phyloP scores from a whole-genome alignment of 805 yeast species.

The Monosporozyma solicola region DNA sequence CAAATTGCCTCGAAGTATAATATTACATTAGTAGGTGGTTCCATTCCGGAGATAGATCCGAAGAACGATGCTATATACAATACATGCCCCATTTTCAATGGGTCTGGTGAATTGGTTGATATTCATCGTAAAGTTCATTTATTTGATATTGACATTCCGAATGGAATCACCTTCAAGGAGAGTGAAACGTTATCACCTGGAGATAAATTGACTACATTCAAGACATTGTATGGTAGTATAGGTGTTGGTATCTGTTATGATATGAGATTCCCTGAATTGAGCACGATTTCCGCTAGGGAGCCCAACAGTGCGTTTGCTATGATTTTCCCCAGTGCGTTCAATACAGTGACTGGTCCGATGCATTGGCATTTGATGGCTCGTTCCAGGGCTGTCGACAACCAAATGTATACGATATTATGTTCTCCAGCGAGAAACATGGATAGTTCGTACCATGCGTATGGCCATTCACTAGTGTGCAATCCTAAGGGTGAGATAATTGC shows the following conservation, averaged over 20 bases:
- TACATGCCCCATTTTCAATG: slow-evolving; percentile 65
- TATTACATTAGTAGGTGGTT: slow-evolving; percentile 77
- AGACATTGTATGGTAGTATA: slow-evolving; percentile 30
- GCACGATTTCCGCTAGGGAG: slow-evolving; percentile 54
- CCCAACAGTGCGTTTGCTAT: slow-evolving; percentile 54
- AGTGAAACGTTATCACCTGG: slow-evolving; percentile 71
- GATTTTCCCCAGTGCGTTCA: slow-evolving; percentile 80
- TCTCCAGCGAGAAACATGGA: slow-evolving; percentile 79
- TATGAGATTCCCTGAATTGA: slow-evolving; percentile 71
- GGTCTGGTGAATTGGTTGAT: slow-evolving; percentile 67
- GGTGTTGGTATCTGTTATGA: slow-evolving; percentile 87
- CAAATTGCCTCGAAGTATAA: slow-evolving; percentile 54
- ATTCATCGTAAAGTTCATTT: slow-evolving; percentile 87
- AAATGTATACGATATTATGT: slow-evolving; percentile 63
- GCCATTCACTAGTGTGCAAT: slow-evolving; percentile 56
- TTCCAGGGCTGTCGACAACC: slow-evolving; percentile 68
- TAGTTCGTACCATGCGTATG: slow-evolving; percentile 52
- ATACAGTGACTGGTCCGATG: slow-evolving; percentile 75
- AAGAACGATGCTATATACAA: slow-evolving; percentile 53
- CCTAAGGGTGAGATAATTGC: slow-evolving; percentile 53
- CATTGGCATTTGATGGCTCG: slow-evolving; percentile 75
- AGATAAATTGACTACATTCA: slow-evolving; percentile 59
- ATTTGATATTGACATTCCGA: slow-evolving; percentile 88
- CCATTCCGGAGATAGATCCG: slow-evolving; percentile 71
- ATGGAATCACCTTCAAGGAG: slow-evolving; percentile 83